Base-by-base conservation (phyloP, 805 yeast species). In the Candida vartiovaarae region DNA sequence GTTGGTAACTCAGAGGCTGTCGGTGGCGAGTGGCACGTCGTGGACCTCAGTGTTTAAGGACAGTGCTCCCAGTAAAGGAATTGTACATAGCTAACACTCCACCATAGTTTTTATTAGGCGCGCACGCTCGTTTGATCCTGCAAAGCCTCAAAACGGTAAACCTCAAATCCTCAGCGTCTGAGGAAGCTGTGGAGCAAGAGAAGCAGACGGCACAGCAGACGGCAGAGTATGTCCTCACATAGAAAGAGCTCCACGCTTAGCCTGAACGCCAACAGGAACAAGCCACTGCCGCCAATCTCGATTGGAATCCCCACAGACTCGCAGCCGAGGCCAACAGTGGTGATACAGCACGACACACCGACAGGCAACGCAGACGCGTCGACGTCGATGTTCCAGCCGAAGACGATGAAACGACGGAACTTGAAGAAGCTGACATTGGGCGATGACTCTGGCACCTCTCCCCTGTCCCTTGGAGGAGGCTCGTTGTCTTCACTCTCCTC, bases 341-440 rank as follows among this genome's bases (percentile, higher is more conserved):
- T n/a, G 24, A 32, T 36, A 15, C 38, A 36, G 36, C 26, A 28
- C n/a, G 29, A 25, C 40, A 20, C 33, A 27, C 3, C 20, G 10
- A 20, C 26, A 30, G 34, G 31, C 5, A 36, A 36, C 15, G 24
- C 42, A 5, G 37, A 42, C 23, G 15, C 36, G 8, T 32, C 41
- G 24, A 37, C 42, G 15, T 26, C 54, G 2, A 53, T 56, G 20
- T 66, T 67, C 48, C 66, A 64, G 39, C 66, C 68, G 32, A 74
- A 68, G 52, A 68, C 82, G 1, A 56, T 80, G 44, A 75, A 74
- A 49, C 67, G 85, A 51, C 65, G 76, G 44, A 82, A 82, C 53
- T 60, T 79, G 51, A 82, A 82, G 59, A 70, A 76, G 48, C 65
- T 80, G 33, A 72, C 77, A 7, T 60, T 81, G 8, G 52, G 47